Conservation (phyloP, 2,329 filamentous ascomycete species). For the Pseudocercospora musae region DNA sequence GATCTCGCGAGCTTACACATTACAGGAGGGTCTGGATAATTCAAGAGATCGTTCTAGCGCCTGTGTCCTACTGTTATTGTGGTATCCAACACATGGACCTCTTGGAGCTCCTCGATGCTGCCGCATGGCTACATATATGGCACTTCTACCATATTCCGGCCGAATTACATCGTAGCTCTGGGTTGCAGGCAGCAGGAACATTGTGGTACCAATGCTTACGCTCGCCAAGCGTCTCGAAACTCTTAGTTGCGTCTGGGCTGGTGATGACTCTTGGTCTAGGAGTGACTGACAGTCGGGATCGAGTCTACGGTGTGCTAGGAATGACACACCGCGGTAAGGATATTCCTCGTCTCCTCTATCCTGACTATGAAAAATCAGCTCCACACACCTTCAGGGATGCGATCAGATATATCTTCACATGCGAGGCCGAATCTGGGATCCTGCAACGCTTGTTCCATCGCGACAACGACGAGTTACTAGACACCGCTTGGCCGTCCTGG, state of each 20-base stretch:
- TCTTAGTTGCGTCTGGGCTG: not conserved
- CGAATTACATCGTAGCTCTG: not conserved
- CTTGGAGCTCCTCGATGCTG: not conserved
- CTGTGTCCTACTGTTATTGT: not conserved
- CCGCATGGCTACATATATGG: not conserved
- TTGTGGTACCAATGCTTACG: not conserved
- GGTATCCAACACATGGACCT: not conserved
- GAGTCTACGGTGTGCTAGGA: not conserved
- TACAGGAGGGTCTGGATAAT: not conserved
- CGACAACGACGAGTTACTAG: not conserved
- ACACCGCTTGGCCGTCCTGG: not conserved
- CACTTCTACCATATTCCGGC: not conserved
- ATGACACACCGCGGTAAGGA: not conserved
- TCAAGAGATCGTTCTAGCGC: not conserved
- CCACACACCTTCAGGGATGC: not conserved
- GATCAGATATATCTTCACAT: not conserved
- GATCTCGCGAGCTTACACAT: not conserved
- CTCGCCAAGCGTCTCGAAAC: not conserved
- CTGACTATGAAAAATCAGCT: not conserved
- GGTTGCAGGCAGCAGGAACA: not conserved
- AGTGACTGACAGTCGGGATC: not conserved
- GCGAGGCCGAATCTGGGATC: not conserved
- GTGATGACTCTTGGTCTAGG: not conserved
- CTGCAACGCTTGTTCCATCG: not conserved
- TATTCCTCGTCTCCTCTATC: not conserved